Base-by-base conservation (phyloP, 495 filamentous ascomycete species). In the Penicillium malachiteum region DNA sequence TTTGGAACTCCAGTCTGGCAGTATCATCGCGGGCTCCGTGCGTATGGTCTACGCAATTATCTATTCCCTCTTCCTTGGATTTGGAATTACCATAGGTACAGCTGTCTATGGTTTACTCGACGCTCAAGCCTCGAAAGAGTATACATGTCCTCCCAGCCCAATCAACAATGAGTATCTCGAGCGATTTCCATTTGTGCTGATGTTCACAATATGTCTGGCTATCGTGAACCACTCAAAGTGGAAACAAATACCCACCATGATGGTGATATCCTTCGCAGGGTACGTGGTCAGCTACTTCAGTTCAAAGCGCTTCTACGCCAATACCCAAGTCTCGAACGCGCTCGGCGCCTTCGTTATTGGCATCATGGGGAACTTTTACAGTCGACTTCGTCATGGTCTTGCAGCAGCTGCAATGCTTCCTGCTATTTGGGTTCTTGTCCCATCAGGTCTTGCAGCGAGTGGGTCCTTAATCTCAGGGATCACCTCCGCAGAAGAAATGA, bases 11-110 rank as follows among this genome's bases (percentile, higher is more conserved):
- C 93, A 97, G 68, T 93, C 88, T 8, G 81, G 83, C 49, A 87
- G 86, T 55, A 86, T 97, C 46, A 87, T 97, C 5, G 91, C 93
- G 14, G 93, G 93, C 2, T 92, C 90, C 6, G 89, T 96, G 10
- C 89, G 93, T 44, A 92, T 97, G 87, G 90, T 97, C 6, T 96
- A 97, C 59, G 91, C 93, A 7, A 88, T 97, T 51, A 93, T 97
- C 32, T 97, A 97, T 71, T 93, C 92, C 0, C 78, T 97, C 2
- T 96, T 97, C 71, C 86, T 97, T 7, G 93, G 93, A n/a, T 97
- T 93, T 62, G 94, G 93, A 7, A 96, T 97, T 61, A 97, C 94
- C 5, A 90, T 97, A 35, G 93, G 93, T 26, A 93, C 93, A 0
- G 88, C 89, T 2, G 78, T 97, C 7, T 96, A 95, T 62, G 94